These are phyloP conservation scores for Microbotryomycetes sp. DNA, from an alignment of 1,284 basidiomycete species.

Conservation along the genomic window DNA sequence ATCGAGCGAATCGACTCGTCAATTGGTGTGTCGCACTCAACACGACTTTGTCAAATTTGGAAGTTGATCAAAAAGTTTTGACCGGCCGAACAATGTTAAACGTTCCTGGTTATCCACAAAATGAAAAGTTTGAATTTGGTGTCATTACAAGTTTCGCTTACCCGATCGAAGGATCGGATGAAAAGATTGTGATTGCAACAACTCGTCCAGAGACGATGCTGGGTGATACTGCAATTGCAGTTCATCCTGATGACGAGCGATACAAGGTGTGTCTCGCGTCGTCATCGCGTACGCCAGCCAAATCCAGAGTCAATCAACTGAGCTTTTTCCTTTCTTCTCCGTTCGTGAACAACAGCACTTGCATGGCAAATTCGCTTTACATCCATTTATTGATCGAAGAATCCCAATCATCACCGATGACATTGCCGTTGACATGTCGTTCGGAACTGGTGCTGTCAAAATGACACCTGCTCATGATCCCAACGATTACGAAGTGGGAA, in stretches of 20 bases:
- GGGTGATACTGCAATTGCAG: constrained; percentile 94
- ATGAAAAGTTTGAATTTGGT: constrained; percentile 96
- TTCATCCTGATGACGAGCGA: constrained; percentile 88
- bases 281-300: neutral
- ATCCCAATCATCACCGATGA: constrained; percentile 85
- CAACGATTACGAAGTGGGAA: constrained; percentile 93
- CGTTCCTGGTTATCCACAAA: constrained; percentile 88
- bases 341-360: constrained; percentile 55
- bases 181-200: constrained; percentile 88
- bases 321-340: constrained; percentile 1
- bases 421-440: constrained; percentile 85
- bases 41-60: constrained; percentile 93
- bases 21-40: constrained; percentile 98
- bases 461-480: constrained; percentile 99
- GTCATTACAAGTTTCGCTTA: constrained; percentile 95
- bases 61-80: constrained; percentile 94
- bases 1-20: constrained; percentile 93
- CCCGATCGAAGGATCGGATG: constrained; percentile 71
- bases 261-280: constrained; percentile 54
- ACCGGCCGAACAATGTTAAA: constrained; percentile 77
- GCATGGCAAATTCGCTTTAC: constrained; percentile 84
- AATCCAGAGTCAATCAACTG: neutral
- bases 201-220: constrained; percentile 99
- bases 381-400: constrained; percentile 83
- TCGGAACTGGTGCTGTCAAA: constrained; percentile 98